Percentiles rank a stretch among this genome's conserved stretches.
Conservation (phyloP, 805 yeast species). For the Sugiyamaella boreocaroliniensis region DNA sequence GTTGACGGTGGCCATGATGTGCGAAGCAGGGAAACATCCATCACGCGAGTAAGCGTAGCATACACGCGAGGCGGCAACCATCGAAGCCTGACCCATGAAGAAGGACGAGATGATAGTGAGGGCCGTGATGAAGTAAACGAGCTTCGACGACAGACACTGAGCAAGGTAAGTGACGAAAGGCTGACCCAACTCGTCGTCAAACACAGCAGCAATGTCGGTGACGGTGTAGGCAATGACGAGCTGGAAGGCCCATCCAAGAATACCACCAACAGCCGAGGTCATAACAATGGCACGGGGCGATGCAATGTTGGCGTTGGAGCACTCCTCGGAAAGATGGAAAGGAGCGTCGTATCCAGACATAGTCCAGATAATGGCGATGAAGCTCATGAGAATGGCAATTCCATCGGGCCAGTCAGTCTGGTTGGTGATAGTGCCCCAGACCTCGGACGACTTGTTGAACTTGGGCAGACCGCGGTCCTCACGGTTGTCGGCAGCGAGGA, state of each 20-base stretch:
- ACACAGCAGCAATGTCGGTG: conserved; percentile 40
- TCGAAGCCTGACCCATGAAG: conserved; percentile 51
- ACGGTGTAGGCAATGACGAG: conserved; percentile 56
- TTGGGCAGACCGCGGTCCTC: conserved; percentile 31
- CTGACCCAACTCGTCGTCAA: conserved; percentile 49
- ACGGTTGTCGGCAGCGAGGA: conserved; percentile 42
- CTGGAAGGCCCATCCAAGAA: conserved; percentile 51
- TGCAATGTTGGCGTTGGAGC: conserved; percentile 54
- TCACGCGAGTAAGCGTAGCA: conserved; percentile 64
- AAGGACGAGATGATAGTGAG: conserved; percentile 40
- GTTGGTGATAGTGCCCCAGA: conserved; percentile 49
- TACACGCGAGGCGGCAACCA: conserved; percentile 62
- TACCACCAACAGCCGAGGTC: conserved; percentile 50
- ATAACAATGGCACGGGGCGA: conserved; percentile 63
- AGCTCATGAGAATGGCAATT: conserved; percentile 47
- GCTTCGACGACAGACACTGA: conserved; percentile 40
- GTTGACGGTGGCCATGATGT: conserved; percentile 44
- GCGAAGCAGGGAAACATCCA: conserved; percentile 56
- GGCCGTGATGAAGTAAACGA: conserved; percentile 39
- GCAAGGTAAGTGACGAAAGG: conserved; percentile 51
- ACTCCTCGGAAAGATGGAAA: conserved; percentile 69
- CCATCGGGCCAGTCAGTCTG: conserved; percentile 62
- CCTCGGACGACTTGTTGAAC: conserved; percentile 43
- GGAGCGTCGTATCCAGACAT: conserved; percentile 75
- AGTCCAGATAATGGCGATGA: conserved; percentile 38